Evolutionary conservation across 257 asterid species (phyloP).

Genomic region (Solanum tarijense): DNA sequence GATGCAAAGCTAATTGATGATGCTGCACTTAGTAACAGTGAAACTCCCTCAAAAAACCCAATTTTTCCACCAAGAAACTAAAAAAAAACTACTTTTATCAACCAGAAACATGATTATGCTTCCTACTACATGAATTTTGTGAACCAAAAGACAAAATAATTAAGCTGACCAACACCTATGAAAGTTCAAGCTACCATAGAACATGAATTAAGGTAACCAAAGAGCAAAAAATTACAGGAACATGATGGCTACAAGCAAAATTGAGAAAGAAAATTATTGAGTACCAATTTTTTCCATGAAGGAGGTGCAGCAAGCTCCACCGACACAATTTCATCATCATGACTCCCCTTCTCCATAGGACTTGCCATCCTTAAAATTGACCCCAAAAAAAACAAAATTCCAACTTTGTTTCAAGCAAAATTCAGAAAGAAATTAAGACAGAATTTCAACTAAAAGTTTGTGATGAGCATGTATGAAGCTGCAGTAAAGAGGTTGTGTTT

Average conservation of each 20-base stretch:
- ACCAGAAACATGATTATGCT: neutral
- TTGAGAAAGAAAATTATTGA: neutral
- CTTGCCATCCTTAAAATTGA: slow-evolving; percentile 12
- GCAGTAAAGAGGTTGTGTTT: neutral
- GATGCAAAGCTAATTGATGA: neutral
- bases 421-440: neutral
- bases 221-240: neutral
- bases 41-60: neutral
- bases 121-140: neutral
- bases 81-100: neutral
- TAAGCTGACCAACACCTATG: neutral
- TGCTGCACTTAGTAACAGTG: neutral
- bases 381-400: neutral
- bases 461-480: neutral
- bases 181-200: neutral
- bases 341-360: slow-evolving; percentile 3
- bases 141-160: neutral
- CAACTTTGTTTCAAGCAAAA: neutral
- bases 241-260: neutral
- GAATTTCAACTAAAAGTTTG: neutral
- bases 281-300: slow-evolving; percentile 41
- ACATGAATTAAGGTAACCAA: neutral
- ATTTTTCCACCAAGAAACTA: neutral
- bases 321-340: slow-evolving; percentile 14
- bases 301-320: slow-evolving; percentile 41